Percentiles rank a stretch among this genome's conserved stretches.
phyloP scores from a whole-genome alignment of 2,329 filamentous ascomycete genomes.

The Cercospora sojina region DNA sequence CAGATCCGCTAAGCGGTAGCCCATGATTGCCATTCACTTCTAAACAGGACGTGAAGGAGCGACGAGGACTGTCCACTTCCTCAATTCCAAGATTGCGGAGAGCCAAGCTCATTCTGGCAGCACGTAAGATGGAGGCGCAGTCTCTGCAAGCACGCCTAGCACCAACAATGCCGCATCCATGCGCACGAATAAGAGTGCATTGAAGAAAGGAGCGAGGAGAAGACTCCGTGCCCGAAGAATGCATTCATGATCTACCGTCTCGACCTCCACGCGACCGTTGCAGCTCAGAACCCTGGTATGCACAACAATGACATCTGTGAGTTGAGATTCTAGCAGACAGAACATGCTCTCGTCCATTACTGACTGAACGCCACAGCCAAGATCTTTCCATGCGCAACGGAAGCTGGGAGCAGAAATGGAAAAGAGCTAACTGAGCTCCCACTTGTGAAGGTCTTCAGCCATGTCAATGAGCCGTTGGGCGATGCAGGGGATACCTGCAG shows the following conservation, averaged over 20 bases:
- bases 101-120: neutral
- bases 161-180: conserved; percentile 17
- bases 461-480: neutral
- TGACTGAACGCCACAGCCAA: neutral
- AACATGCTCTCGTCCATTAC: neutral
- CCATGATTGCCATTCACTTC: too few relatives aligned
- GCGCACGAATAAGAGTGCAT: conserved; percentile 13
- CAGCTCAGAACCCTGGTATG: conserved; percentile 17
- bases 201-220: neutral
- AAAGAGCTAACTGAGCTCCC: neutral
- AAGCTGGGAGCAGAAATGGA: neutral
- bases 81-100: too few relatives aligned
- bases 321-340: neutral
- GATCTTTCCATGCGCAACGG: neutral
- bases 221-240: conserved; percentile 18
- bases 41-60: too few relatives aligned
- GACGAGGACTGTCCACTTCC: neutral
- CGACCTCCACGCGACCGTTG: conserved; percentile 17
- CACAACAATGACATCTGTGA: conserved; percentile 25
- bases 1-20: neutral
- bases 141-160: conserved; percentile 21
- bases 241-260: conserved; percentile 26
- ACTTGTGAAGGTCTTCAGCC: neutral
- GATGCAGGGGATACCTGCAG: neutral
- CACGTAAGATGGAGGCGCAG: neutral